phyloP scores from a whole-genome alignment of 2,329 filamentous ascomycete species.

The Aquanectria penicillioides region DNA sequence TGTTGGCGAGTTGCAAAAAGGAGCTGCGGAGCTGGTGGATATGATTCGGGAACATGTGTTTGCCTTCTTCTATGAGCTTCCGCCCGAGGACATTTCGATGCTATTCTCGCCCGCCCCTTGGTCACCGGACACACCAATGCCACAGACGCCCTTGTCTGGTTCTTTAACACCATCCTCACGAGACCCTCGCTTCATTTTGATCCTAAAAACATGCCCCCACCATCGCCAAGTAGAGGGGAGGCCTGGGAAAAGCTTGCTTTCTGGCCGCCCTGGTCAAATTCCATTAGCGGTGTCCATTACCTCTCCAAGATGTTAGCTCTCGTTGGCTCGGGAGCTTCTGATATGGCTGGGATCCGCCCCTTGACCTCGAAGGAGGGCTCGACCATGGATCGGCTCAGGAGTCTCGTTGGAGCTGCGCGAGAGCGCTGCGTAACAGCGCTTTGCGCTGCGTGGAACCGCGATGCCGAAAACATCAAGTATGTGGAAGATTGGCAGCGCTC shows the following conservation, averaged over 20 bases:
- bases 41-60: slow-evolving; percentile 83
- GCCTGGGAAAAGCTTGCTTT: slow-evolving; percentile 95
- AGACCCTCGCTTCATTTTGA: slow-evolving; percentile 84
- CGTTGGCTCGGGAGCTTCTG: slow-evolving; percentile 86
- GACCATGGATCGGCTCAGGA: slow-evolving; percentile 77
- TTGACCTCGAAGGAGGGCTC: slow-evolving; percentile 65
- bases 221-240: slow-evolving; percentile 82
- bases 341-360: slow-evolving; percentile 81
- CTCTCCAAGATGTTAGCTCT: slow-evolving; percentile 83
- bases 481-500: slow-evolving; percentile 94
- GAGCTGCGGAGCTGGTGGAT: slow-evolving; percentile 83
- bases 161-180: slow-evolving; percentile 65
- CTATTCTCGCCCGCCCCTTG: slow-evolving; percentile 83
- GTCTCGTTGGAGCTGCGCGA: slow-evolving; percentile 79
- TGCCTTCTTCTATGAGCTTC: slow-evolving; percentile 86
- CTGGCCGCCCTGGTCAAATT: slow-evolving; percentile 94
- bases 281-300: slow-evolving; percentile 90
- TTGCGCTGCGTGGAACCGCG: slow-evolving; percentile 90
- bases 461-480: slow-evolving; percentile 91
- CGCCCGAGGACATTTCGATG: slow-evolving; percentile 88
- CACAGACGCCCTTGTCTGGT: slow-evolving; percentile 45
- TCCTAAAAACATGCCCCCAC: slow-evolving; percentile 77
- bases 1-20: slow-evolving; percentile 77
- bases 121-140: slow-evolving; percentile 67
- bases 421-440: slow-evolving; percentile 88